These are phyloP conservation scores for Rutstroemia sp. DNA, from an alignment of 2,329 filamentous ascomycete genomes.

Conservation along the genomic window DNA sequence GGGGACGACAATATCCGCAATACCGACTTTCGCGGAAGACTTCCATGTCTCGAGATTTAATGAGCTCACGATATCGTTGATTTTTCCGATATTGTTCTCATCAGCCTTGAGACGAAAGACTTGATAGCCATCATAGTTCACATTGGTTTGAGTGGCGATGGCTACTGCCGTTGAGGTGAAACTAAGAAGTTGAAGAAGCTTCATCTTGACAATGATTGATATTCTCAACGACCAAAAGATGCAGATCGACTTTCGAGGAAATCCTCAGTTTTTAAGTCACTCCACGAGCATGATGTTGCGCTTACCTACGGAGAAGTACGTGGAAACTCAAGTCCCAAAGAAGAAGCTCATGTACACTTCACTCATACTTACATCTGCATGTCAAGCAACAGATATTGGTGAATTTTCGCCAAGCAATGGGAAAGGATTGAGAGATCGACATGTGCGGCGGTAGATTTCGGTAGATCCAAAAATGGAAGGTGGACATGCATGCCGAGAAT, in stretches of 20 bases:
- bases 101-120: conserved; percentile 33
- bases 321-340: not conserved
- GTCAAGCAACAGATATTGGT: not conserved
- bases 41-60: conserved; percentile 34
- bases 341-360: conserved; percentile 1
- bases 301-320: not conserved
- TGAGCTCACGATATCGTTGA: conserved; percentile 30
- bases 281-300: not conserved
- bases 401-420: not conserved
- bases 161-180: not conserved
- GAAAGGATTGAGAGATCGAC: not conserved
- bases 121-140: conserved; percentile 35
- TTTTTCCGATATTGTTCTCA: conserved; percentile 26
- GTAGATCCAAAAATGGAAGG: conserved; percentile 5
- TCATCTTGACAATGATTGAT: not conserved
- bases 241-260: not conserved
- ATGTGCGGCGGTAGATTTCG: not conserved
- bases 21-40: conserved; percentile 21
- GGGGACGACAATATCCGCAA: conserved; percentile 37
- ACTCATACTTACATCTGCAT: not conserved
- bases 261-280: not conserved
- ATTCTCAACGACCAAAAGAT: not conserved
- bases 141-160: conserved; percentile 12
- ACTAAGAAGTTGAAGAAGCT: not conserved
- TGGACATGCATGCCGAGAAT: conserved; percentile 1